Base-by-base conservation (phyloP, 164 flowering plant genomes). In the Annona squamosa region DNA sequence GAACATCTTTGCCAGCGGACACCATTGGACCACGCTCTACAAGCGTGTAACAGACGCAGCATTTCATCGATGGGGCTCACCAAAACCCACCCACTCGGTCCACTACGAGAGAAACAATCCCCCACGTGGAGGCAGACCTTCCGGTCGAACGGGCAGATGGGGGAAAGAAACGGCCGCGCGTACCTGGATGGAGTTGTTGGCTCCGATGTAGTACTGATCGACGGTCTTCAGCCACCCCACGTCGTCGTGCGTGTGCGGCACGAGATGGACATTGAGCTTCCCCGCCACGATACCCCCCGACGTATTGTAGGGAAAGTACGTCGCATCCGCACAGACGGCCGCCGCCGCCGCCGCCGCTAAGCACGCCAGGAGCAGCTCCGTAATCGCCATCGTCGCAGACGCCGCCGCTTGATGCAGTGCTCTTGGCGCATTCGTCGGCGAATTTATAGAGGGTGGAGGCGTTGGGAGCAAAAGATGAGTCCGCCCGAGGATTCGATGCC, bases 181-280 rank as follows among this genome's bases (percentile, higher is more conserved):
- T 18, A 84, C 87, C 83, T 83, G 88, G 46, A 88, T 87, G 6
- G 92, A 87, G 72, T 91, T 93, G 74, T 93, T 93, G 67, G 90
- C 82, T 56, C 97, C 97, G 67, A 83, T 85, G 68, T 86, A 93
- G 83, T 93, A 91, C 86, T 93, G 97, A 84, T 93, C 97, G 75
- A 93, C 85, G 17, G 98, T 93, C 80, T 93, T 93, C 79, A 93
- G 77, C 97, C 98, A 93, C 0, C 98, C 97, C 46, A 93, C 98
- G 67, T 91, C 98, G 52, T 91, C 97, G 75, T 93, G 98, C 0
- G 97, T 71, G 79, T 93, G 98, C 72, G 97, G 81, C 68, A 93
- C 97, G 86, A 93, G 78, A 76, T 93, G 98, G 18, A 93, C 95
- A 78, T 93, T 93, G 48, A 93, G 62, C 63, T 90, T 91, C 2